These are phyloP conservation scores for Hymenoscyphus salicellus DNA, from an alignment of 2,329 filamentous ascomycete genomes.

Conservation along the genomic window DNA sequence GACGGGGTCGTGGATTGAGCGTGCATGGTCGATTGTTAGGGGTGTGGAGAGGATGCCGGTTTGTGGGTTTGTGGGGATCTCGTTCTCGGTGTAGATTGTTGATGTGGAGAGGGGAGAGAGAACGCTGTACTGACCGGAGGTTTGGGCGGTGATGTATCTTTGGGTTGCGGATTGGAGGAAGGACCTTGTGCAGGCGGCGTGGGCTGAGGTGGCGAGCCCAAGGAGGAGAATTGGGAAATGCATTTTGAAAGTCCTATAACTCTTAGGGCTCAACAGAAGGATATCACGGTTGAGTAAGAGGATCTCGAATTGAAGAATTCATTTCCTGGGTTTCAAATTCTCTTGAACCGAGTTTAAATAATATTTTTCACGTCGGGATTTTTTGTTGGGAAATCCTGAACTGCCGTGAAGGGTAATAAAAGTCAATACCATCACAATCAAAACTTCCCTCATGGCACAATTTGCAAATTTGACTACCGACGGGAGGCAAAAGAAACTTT, in stretches of 20 bases:
- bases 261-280: too few species aligned
- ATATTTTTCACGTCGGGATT: too few species aligned
- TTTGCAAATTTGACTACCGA: too few species aligned
- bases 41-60: slow-evolving; percentile 7
- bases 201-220: slow-evolving; percentile 5
- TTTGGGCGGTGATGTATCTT: slow-evolving; percentile 16
- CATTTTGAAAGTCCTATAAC: not conserved
- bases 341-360: too few species aligned
- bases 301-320: too few species aligned
- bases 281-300: too few species aligned
- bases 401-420: too few species aligned
- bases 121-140: not conserved
- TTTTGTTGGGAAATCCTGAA: too few species aligned
- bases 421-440: too few species aligned
- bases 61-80: slow-evolving; percentile 4
- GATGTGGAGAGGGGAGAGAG: not conserved
- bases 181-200: slow-evolving; percentile 13
- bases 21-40: slow-evolving; percentile 19
- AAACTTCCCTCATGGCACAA: too few species aligned
- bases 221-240: slow-evolving; percentile 2
- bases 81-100: slow-evolving; percentile 17
- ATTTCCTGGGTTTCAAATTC: too few species aligned
- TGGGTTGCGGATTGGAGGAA: slow-evolving; percentile 17
- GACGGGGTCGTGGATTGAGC: slow-evolving; percentile 15
- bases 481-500: too few species aligned